Percentiles rank a stretch among this genome's conserved stretches.
phyloP scores from a whole-genome alignment of 129 eudicot genomes.

The Flaveria ramosissima region DNA sequence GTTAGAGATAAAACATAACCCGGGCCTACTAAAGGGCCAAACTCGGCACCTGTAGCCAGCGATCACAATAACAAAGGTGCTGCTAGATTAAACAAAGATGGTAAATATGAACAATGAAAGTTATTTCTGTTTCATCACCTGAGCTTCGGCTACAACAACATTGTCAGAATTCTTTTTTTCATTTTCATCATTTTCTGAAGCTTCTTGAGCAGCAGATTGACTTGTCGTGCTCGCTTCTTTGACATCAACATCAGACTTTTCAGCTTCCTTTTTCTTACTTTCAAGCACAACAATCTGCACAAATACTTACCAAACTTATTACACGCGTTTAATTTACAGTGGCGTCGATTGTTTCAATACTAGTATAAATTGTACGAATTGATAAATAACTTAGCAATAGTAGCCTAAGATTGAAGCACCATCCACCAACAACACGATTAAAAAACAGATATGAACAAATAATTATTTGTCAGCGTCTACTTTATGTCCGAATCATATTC shows the following conservation, averaged over 20 bases:
- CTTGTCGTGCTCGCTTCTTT: conserved; percentile 35
- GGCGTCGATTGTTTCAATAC: not conserved
- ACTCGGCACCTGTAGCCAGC: not conserved
- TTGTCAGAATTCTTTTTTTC: conserved; percentile 22
- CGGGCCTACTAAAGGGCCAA: not conserved
- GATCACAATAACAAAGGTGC: not conserved
- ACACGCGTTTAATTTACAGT: not conserved
- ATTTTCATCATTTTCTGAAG: conserved; percentile 36
- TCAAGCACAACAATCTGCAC: conserved; percentile 60
- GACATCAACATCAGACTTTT: conserved; percentile 27
- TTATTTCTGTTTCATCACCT: conserved; percentile 35
- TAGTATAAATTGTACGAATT: not conserved
- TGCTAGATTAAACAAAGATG: not conserved
- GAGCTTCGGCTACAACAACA: conserved; percentile 29
- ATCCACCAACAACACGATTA: conserved; percentile 14
- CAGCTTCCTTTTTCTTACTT: conserved; percentile 44
- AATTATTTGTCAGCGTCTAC: conserved; percentile 1
- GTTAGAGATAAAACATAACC: not conserved
- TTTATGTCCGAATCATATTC: conserved; percentile 3
- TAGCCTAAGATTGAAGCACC: conserved; percentile 15
- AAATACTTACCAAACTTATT: conserved; percentile 14
- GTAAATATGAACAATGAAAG: not conserved
- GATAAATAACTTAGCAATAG: not conserved
- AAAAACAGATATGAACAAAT: not conserved
- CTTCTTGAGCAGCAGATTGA: conserved; percentile 4